These are phyloP conservation scores for Kazachstania bromeliacearum DNA, from an alignment of 805 yeast genomes.

Conservation along the genomic window DNA sequence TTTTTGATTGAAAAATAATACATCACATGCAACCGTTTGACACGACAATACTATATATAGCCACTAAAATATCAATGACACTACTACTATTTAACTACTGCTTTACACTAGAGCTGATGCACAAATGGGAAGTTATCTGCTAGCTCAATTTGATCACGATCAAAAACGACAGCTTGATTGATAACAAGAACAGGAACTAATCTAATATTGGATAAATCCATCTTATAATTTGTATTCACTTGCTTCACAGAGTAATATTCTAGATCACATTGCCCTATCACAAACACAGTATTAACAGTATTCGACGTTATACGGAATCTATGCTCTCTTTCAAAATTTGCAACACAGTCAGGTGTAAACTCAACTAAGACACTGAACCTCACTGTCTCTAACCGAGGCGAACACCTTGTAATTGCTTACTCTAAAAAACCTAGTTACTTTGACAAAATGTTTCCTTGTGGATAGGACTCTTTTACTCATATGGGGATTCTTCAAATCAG, in stretches of 20 bases:
- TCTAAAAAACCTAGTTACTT: constrained; percentile 17
- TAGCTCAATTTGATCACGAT: constrained; percentile 20
- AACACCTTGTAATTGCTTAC: constrained; percentile 16
- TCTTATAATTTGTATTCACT: background rate
- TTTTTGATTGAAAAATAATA: no score
- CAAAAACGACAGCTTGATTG: constrained; percentile 19
- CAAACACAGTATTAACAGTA: constrained; percentile 19
- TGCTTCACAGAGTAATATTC: constrained; percentile 3
- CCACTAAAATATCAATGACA: no score
- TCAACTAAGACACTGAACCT: constrained; percentile 26
- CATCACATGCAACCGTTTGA: no score
- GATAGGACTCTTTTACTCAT: constrained; percentile 6
- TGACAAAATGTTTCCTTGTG: constrained; percentile 15
- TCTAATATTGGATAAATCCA: background rate
- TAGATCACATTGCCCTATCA: constrained; percentile 18
- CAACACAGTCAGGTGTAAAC: constrained; percentile 23
- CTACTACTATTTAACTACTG: no score
- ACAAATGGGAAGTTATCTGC: constrained; percentile 10
- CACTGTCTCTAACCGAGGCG: constrained; percentile 21
- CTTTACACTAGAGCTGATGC: no score
- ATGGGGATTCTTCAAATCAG: constrained; percentile 10
- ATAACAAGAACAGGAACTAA: constrained; percentile 8
- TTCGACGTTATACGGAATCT: constrained; percentile 19
- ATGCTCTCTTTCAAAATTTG: constrained; percentile 20
- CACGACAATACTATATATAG: no score